Conservation (phyloP, 345 rosid genomes). For the Rubroshorea leprosula region DNA sequence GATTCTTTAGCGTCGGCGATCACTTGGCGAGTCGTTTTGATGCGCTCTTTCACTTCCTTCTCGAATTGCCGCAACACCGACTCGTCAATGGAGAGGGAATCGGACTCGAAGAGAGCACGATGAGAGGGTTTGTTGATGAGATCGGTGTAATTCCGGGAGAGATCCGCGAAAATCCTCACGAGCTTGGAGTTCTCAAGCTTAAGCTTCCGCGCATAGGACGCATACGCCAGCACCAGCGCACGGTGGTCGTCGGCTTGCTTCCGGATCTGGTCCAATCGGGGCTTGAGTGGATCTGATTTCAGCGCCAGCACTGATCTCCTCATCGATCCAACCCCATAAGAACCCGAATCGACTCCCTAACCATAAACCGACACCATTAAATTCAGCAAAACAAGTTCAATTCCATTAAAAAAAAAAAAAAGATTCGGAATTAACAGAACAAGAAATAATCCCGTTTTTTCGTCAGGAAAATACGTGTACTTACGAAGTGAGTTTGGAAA, state of each 20-base stretch:
- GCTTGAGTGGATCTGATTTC: slow-evolving; percentile 86
- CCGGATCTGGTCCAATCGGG: slow-evolving; percentile 81
- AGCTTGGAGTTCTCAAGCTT: slow-evolving; percentile 93
- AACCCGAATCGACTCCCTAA: slow-evolving; percentile 38
- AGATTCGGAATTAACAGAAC: slow-evolving; percentile 3
- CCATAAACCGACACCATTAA: neutral
- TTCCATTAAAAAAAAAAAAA: neutral
- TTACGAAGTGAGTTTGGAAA: slow-evolving; percentile 41
- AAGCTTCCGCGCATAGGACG: slow-evolving; percentile 89
- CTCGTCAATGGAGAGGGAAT: slow-evolving; percentile 63
- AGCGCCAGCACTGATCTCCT: slow-evolving; percentile 75
- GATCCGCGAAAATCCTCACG: slow-evolving; percentile 81
- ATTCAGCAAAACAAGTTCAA: neutral
- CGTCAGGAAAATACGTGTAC: too few species aligned
- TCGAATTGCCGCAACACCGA: slow-evolving; percentile 61
- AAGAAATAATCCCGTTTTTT: too few species aligned
- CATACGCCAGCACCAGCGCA: slow-evolving; percentile 65
- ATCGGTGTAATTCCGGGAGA: slow-evolving; percentile 78
- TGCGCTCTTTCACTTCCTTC: slow-evolving; percentile 95
- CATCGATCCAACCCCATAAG: slow-evolving; percentile 45
- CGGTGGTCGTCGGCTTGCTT: slow-evolving; percentile 99
- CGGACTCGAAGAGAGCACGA: slow-evolving; percentile 52
- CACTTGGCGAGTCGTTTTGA: slow-evolving; percentile 81
- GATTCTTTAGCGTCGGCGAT: slow-evolving; percentile 90
- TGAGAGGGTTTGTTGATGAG: slow-evolving; percentile 66